Conservation (phyloP, 2,329 filamentous ascomycete genomes). For the Zymoseptoria ardabiliae region DNA sequence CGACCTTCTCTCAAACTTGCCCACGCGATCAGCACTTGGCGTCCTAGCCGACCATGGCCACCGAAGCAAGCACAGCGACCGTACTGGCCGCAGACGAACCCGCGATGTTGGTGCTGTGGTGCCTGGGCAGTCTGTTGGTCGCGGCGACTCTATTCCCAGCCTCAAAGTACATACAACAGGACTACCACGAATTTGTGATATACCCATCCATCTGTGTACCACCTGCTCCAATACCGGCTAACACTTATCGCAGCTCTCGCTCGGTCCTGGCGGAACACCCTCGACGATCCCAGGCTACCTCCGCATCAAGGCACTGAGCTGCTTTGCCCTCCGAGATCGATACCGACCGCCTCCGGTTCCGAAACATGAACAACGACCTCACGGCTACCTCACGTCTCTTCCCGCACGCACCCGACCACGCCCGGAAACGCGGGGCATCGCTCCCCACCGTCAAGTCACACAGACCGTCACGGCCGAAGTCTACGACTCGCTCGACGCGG, state of each 20-base stretch:
- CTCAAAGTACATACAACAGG: slow-evolving; percentile 1
- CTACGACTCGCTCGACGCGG: slow-evolving; percentile 48
- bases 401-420: slow-evolving; percentile 57
- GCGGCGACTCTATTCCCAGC: neutral
- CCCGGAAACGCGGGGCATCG: slow-evolving; percentile 65
- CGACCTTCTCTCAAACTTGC: neutral
- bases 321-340: slow-evolving; percentile 66
- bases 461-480: slow-evolving; percentile 52
- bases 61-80: neutral
- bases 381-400: slow-evolving; percentile 55
- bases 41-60: neutral
- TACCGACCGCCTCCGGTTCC: slow-evolving; percentile 52
- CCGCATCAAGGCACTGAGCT: slow-evolving; percentile 62
- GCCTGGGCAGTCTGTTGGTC: neutral
- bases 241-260: slow-evolving; percentile 33
- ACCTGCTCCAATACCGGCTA: neutral
- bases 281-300: slow-evolving; percentile 66
- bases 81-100: neutral
- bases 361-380: slow-evolving; percentile 44
- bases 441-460: slow-evolving; percentile 70
- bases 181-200: slow-evolving; percentile 6
- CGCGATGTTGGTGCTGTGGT: neutral
- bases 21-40: neutral
- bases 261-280: slow-evolving; percentile 75
- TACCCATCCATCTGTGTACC: neutral